A percentile compares a stretch with the other conserved stretches of the same genome.
Evolutionary conservation across 148 eudicot species (phyloP).

Genomic region (Silene conica): DNA sequence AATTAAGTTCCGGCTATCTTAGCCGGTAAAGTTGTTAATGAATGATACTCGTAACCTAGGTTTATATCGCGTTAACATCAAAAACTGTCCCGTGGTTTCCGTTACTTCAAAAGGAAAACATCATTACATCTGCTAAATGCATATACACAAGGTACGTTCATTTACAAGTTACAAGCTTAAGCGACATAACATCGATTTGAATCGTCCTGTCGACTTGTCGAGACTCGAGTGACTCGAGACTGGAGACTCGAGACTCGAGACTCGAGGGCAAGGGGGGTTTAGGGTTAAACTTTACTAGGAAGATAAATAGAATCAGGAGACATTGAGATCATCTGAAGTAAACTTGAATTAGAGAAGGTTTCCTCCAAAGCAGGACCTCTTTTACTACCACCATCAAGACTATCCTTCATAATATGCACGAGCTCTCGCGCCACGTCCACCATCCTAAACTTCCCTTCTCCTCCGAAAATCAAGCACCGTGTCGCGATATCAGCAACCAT

Average conservation of each 20-base stretch:
- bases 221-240: too few relatives aligned
- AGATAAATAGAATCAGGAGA: constrained; percentile 79
- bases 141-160: not conserved
- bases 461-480: constrained; percentile 73
- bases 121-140: not conserved
- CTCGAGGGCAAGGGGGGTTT: too few relatives aligned
- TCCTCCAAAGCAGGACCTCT: constrained; percentile 62
- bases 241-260: too few relatives aligned
- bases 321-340: constrained; percentile 88
- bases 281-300: constrained; percentile 35
- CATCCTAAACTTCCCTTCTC: constrained; percentile 59
- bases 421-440: constrained; percentile 67
- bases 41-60: too few relatives aligned
- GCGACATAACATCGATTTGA: not conserved
- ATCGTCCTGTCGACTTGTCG: not conserved
- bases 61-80: too few relatives aligned
- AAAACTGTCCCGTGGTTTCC: too few relatives aligned
- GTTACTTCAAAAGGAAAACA: too few relatives aligned
- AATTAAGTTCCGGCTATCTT: too few relatives aligned
- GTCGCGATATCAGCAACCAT: constrained; percentile 67
- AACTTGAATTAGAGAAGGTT: constrained; percentile 81
- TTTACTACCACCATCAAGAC: constrained; percentile 46
- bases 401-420: constrained; percentile 40
- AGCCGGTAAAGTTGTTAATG: too few relatives aligned
- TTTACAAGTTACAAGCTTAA: not conserved